Conservation (phyloP, 169 alveolate species). For the Eimeria tenella region DNA sequence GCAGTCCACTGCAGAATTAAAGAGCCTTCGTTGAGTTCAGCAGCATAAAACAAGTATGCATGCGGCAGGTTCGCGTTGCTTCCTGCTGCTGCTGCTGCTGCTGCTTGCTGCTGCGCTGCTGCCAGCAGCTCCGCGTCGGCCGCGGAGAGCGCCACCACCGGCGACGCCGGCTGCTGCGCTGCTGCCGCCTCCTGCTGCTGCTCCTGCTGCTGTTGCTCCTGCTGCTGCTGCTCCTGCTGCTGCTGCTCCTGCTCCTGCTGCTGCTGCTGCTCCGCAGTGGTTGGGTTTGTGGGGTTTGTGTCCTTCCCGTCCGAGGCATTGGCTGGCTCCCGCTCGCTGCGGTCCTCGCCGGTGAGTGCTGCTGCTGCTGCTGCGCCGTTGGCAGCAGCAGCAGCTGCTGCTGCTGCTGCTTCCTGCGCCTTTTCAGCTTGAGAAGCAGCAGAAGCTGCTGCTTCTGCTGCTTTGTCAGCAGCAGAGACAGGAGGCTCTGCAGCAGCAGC, state of each 20-base stretch:
- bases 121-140: constrained; percentile 17
- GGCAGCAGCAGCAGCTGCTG: not conserved
- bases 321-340: not conserved
- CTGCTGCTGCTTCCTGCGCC: constrained; percentile 11
- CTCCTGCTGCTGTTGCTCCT: not conserved
- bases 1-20: constrained; percentile 26
- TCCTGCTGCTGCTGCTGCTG: not conserved
- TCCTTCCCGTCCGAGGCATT: too few relatives aligned
- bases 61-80: not conserved
- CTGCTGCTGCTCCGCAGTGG: constrained; percentile 14
- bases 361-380: not conserved
- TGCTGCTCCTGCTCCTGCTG: not conserved
- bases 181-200: not conserved
- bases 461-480: not conserved
- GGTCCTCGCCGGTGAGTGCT: not conserved
- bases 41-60: constrained; percentile 43
- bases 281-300: too few relatives aligned
- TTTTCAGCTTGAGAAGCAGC: not conserved
- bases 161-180: not conserved
- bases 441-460: not conserved
- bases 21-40: constrained; percentile 25
- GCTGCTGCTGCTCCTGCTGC: not conserved
- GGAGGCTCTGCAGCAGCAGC: not conserved
- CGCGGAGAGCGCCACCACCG: not conserved
- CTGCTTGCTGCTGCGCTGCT: constrained; percentile 32